phyloP scores from a whole-genome alignment of 345 rosid species.

The Linum lewisii region DNA sequence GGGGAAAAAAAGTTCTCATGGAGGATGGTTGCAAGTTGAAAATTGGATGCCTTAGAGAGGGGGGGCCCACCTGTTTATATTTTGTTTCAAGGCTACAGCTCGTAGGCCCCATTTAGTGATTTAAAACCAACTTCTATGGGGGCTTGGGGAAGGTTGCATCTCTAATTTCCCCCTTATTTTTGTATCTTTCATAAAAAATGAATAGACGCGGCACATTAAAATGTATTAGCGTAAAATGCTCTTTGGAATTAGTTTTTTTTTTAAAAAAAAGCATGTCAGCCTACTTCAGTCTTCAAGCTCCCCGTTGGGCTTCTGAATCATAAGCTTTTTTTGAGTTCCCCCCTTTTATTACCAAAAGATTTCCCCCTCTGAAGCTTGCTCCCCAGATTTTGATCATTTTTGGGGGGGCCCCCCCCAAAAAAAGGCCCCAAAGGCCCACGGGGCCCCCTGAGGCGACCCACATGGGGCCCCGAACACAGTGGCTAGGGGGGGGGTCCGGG shows the following conservation, averaged over 20 bases:
- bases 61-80: constrained; percentile 60
- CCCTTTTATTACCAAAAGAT: constrained; percentile 55
- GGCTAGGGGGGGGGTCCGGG: too few relatives aligned
- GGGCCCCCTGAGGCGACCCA: too few relatives aligned
- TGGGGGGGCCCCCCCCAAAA: too few relatives aligned
- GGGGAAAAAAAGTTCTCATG: constrained; percentile 62
- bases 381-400: constrained; percentile 68
- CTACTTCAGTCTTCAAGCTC: not conserved
- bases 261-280: not conserved
- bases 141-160: not conserved
- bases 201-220: not conserved
- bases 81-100: constrained; percentile 13
- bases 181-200: not conserved
- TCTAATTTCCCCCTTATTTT: not conserved
- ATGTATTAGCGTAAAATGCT: not conserved
- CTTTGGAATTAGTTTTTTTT: not conserved
- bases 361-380: constrained; percentile 58
- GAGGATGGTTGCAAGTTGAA: constrained; percentile 71
- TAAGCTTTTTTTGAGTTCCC: constrained; percentile 66
- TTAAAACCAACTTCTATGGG: not conserved
- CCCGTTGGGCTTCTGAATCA: constrained; percentile 31
- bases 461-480: too few relatives aligned
- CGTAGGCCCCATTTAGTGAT: not conserved
- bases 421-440: too few relatives aligned
- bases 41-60: constrained; percentile 63